Evolutionary conservation across 768 basidiomycete genomes (phyloP).

Genomic region (Clathrus columnatus): DNA sequence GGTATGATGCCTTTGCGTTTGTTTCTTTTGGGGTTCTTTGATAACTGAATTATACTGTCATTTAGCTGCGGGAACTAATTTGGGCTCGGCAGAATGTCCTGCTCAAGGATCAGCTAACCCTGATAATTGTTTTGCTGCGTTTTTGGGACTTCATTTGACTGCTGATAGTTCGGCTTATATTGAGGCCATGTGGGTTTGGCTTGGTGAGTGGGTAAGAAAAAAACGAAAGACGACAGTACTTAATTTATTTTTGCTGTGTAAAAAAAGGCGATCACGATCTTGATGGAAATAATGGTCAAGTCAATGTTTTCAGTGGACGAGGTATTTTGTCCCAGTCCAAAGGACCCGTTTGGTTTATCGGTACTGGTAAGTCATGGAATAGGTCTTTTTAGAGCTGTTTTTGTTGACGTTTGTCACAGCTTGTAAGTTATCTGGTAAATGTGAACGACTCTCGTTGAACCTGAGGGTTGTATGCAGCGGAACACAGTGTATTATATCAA

Average conservation of each 20-base stretch:
- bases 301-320: slow-evolving; percentile 55
- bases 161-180: slow-evolving; percentile 28
- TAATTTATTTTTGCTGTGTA: not conserved
- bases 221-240: too few relatives aligned
- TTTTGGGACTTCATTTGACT: slow-evolving; percentile 54
- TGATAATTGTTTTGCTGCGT: slow-evolving; percentile 57
- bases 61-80: slow-evolving; percentile 13
- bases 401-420: too few relatives aligned
- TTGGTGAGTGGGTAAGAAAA: not conserved
- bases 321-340: slow-evolving; percentile 65
- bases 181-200: slow-evolving; percentile 73
- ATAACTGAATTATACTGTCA: too few relatives aligned
- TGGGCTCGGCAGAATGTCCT: slow-evolving; percentile 28
- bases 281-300: slow-evolving; percentile 42
- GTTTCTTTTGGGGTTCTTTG: not conserved
- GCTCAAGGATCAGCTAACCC: slow-evolving; percentile 19
- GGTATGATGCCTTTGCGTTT: slow-evolving; percentile 25
- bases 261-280: slow-evolving; percentile 64
- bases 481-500: slow-evolving; percentile 63
- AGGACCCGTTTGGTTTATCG: slow-evolving; percentile 78
- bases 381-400: too few relatives aligned
- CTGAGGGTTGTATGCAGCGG: slow-evolving; percentile 32
- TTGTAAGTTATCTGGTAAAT: too few relatives aligned
- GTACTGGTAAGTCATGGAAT: slow-evolving; percentile 37
- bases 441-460: too few relatives aligned